Evolutionary conservation across 441 rosid genomes (phyloP), one percentile per base, ranked within the genome.

Genomic region (Kokia cookei): DNA sequence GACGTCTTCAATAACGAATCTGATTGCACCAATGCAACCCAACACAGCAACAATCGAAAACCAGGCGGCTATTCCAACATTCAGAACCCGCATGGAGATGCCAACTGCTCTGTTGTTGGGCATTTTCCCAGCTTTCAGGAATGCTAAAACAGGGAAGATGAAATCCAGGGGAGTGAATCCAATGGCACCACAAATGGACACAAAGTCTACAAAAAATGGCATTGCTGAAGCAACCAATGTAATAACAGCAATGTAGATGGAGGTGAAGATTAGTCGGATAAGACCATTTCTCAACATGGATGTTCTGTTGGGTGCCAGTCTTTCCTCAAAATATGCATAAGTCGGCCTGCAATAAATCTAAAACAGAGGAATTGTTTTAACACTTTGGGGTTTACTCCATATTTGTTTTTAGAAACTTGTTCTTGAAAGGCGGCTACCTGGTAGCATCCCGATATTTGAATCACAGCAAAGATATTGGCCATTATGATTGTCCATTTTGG

Each of bases 331-430:
- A 79, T 73, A 85, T 8, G 85, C 84, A 57, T 80, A 84, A 1
- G 87, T 85, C 12, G 91, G 91, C 67, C 91, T 77, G 88, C 89
- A 87, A 61, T 87, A 87, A 65, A 84, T 87, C 89, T 85, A 42
- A 50, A 37, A 53, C 10, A 17, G 29, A 63, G 51, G 2, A 66
- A 26, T 47, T 26, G 55, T 26, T 66, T 65, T 3, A 66, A 47
- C 22, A 26, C 22, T 24, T 4, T 2, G 50, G 37, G 11, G 69
- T 42, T 62, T 8, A 24, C 24, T 11, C 32, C 15, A 29, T 29
- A 0, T 29, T 61, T 14, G 12, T 15, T 32, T 27, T 60, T 32
- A 60, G 19, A 62, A 32, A 35, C 42, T 37, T 37, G 24, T n/a
- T 63, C 26, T 17, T 12, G 32, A 51, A 55, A 64, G 53, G n/a